Evolutionary conservation across 2,329 filamentous ascomycete species (phyloP).

Genomic region (Apiospora arundinis): DNA sequence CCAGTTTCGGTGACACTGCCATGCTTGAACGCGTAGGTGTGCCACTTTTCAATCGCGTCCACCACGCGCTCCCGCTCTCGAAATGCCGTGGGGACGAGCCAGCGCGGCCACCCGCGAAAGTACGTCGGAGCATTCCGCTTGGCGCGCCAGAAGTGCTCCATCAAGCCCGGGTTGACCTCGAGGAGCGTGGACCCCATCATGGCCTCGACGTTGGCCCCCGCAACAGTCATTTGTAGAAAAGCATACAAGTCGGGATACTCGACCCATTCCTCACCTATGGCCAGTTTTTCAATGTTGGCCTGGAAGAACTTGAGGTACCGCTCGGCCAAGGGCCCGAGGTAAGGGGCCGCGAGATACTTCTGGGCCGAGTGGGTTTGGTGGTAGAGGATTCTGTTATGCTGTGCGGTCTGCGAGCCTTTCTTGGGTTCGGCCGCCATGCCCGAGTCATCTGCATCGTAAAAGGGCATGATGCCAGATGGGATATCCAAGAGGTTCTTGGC

Average conservation of each 20-base stretch:
- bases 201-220: constrained; percentile 22
- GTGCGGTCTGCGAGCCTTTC: constrained; percentile 18
- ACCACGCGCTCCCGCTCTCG: constrained; percentile 25
- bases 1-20: constrained; percentile 19
- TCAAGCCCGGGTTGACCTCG: constrained; percentile 26
- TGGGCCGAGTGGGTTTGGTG: constrained; percentile 24
- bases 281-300: constrained; percentile 18
- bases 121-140: constrained; percentile 21
- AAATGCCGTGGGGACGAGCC: constrained; percentile 24
- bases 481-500: constrained; percentile 21
- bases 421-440: constrained; percentile 23
- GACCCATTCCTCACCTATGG: constrained; percentile 22
- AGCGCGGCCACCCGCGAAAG: constrained; percentile 25
- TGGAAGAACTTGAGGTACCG: constrained; percentile 22
- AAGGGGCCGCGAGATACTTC: constrained; percentile 22
- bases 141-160: constrained; percentile 26
- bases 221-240: constrained; percentile 23
- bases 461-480: constrained; percentile 18
- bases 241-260: constrained; percentile 24
- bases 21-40: constrained; percentile 24
- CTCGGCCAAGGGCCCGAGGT: constrained; percentile 19
- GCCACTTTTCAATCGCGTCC: constrained; percentile 26
- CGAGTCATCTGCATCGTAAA: constrained; percentile 28
- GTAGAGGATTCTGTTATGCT: constrained; percentile 24
- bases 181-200: constrained; percentile 28